Evolutionary conservation across 352 stramenopile species (phyloP), one percentile per base, ranked within the genome.

Genomic region (Phytophthora cryptogea): DNA sequence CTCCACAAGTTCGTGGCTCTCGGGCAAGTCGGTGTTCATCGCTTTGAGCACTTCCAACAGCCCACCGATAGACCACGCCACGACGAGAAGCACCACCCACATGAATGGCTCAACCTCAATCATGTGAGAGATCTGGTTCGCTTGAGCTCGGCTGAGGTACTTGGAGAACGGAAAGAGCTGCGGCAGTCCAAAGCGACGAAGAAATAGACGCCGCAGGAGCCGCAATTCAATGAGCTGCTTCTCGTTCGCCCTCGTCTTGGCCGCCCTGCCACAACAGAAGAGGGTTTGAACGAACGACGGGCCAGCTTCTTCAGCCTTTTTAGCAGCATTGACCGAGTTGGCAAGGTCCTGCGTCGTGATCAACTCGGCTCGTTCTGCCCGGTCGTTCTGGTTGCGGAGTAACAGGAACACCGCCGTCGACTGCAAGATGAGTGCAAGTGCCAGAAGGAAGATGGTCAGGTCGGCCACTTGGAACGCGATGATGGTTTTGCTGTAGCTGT

Each of bases 41-140:
- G n/a, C 45, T 39, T 68, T 33, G 20, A 83, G 66, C 5, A 57
- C 55, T 37, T 67, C 60, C 11, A 79, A 57, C 5, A 81, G 28
- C 16, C 64, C 63, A 9, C 47, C 53, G 2, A 83, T 57, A 0
- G 51, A 32, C 73, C 75, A 88, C 0, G 70, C 73, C 16, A 83
- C 56, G 14, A 62, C 27, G 2, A 88, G 51, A 20, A 88, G 65
- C 14, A 85, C 39, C 16, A 86, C 42, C 78, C 75, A 91, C 59
- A 78, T 86, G 14, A 62, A 74, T 31, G 85, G 70, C 50, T 88
- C 56, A 9, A 91, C 79, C 20, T 91, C 79, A 17, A 91, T 87
- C 68, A 91, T 79, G 54, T 89, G 71, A 5, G 67, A 77, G 55
- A 91, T 88, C 60, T 91, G 75, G 66, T 82, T 86, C 20, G 86